Base-by-base conservation (phyloP, 176 grass and related monocot species). In the Triticum monococcum region DNA sequence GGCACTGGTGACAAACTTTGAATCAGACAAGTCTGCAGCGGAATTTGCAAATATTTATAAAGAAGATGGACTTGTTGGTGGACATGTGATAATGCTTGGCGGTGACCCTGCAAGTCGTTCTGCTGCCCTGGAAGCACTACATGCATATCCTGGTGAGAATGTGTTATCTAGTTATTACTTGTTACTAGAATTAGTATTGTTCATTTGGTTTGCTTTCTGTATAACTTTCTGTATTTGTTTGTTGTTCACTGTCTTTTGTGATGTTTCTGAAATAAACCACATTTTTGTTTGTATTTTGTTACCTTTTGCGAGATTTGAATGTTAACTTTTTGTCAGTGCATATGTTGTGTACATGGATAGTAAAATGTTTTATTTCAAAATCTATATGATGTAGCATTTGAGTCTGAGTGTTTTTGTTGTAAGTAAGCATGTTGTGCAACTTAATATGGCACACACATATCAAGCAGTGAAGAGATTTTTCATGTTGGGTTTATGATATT, bases 81-180 rank as follows among this genome's bases (percentile, higher is more conserved):
- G 97, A 30, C 94, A 99, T 82, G 94, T 88, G 12, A 99, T 99
- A 87, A 99, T 99, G 94, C 97, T 96, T 59, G 97, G 97, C 1
- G 92, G 89, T 17, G 94, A 99, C 86, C 37, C 83, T 61, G 83
- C 89, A n/a, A 99, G 97, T 80, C 87, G 89, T 38, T 75, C 83
- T 22, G 80, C 94, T 52, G 89, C 92, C 68, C 77, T 91, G 43
- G 88, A 96, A 78, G 94, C 92, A 56, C 83, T 96, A 36, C 85
- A 30, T 90, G 90, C 97, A 88, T 94, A 94, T 66, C 92, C 90
- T 85, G 94, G 97, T 99, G 81, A 94, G 72, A 81, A 62, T 40
- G 2, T 79, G 30, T 59, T 73, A 61, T 68, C 31, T 71, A 26
- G 17, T 64, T 38, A 45, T 26, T 52, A 83, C 8, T 62, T 78